A percentile compares a stretch with the other conserved stretches of the same genome.
These are phyloP conservation scores for Avicennia marina DNA, from an alignment of 257 asterid species.

Conservation along the genomic window DNA sequence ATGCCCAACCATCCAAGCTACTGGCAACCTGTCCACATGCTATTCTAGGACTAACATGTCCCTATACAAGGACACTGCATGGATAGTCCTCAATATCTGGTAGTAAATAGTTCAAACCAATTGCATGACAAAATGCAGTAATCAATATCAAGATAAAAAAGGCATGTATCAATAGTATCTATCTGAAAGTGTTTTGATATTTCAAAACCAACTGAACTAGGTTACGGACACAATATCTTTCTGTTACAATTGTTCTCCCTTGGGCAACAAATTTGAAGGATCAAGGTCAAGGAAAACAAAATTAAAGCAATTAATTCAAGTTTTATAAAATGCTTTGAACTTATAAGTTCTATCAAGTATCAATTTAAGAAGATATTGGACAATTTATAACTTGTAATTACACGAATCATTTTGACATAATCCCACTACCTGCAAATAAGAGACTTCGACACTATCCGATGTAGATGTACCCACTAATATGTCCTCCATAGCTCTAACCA, in stretches of 20 bases:
- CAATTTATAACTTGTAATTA: not conserved
- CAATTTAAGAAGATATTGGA: not conserved
- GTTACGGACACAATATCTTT: not conserved
- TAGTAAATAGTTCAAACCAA: not conserved
- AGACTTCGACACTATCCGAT: slow-evolving; percentile 66
- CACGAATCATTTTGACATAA: not conserved
- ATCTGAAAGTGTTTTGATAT: not conserved
- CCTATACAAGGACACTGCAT: not conserved
- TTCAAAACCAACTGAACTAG: too few relatives aligned
- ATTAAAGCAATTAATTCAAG: not conserved
- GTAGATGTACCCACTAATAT: slow-evolving; percentile 46
- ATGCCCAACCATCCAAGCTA: not conserved
- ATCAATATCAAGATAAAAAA: too few relatives aligned
- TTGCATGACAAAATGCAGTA: not conserved
- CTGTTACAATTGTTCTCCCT: too few relatives aligned
- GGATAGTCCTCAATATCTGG: not conserved
- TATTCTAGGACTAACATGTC: not conserved
- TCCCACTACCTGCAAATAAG: slow-evolving; percentile 71
- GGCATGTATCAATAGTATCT: not conserved
- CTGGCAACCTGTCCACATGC: not conserved
- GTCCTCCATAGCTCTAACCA: slow-evolving; percentile 90
- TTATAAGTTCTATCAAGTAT: not conserved
- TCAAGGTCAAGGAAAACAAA: too few relatives aligned
- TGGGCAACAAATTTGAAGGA: too few relatives aligned
- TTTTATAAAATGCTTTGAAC: not conserved